These are phyloP conservation scores for Botrytis galanthina DNA, from an alignment of 2,329 filamentous ascomycete species.

Conservation along the genomic window DNA sequence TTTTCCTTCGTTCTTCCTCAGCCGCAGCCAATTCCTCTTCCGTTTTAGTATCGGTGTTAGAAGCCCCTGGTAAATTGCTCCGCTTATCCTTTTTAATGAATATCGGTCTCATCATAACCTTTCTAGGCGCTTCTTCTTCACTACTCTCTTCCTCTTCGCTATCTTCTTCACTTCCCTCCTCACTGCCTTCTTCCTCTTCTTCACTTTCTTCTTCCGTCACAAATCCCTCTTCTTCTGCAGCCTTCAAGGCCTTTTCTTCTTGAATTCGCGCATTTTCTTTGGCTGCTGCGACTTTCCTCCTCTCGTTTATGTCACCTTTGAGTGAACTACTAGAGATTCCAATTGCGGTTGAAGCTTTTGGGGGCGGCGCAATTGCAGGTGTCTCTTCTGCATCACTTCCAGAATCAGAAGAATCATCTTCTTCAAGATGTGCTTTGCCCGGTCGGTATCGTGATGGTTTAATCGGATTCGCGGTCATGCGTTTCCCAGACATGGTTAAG, in stretches of 20 bases:
- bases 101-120: conserved; percentile 60
- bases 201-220: conserved; percentile 50
- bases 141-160: conserved; percentile 42
- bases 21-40: conserved; percentile 48
- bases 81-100: conserved; percentile 61
- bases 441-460: conserved; percentile 80
- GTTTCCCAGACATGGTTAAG: conserved; percentile 62
- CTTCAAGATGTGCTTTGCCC: conserved; percentile 66
- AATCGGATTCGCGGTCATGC: conserved; percentile 90
- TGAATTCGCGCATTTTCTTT: conserved; percentile 49
- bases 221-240: conserved; percentile 58
- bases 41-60: conserved; percentile 38
- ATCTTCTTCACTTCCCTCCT: conserved; percentile 34
- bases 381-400: conserved; percentile 49
- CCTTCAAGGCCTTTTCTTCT: conserved; percentile 43
- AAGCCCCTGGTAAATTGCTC: conserved; percentile 29
- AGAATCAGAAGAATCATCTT: conserved; percentile 50
- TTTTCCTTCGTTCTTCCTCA: conserved; percentile 64
- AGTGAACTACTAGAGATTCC: conserved; percentile 54
- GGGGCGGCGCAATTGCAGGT: conserved; percentile 49
- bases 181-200: conserved; percentile 42
- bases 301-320: conserved; percentile 52
- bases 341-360: conserved; percentile 56
- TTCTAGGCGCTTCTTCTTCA: conserved; percentile 57
- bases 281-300: conserved; percentile 46